Conservation (phyloP, 2,329 filamentous ascomycete species). For the Epicoccum sorghinum region DNA sequence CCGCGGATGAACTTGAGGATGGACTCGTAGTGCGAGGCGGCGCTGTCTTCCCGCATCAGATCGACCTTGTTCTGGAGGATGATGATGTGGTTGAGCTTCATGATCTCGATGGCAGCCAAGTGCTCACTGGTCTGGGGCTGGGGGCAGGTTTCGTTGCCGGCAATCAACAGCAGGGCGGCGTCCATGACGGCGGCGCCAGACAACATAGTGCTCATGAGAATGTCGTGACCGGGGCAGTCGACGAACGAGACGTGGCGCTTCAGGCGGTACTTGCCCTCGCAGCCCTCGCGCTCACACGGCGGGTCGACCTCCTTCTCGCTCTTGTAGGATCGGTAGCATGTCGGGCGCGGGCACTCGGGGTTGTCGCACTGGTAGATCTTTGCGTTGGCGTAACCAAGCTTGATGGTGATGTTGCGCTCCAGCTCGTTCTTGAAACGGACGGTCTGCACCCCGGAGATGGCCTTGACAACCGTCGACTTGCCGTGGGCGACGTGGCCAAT, state of each 20-base stretch:
- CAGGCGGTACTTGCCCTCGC: constrained; percentile 83
- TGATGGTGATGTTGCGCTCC: constrained; percentile 99
- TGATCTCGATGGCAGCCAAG: constrained; percentile 98
- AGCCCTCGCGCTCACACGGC: constrained; percentile 92
- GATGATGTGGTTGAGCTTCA: constrained; percentile 99
- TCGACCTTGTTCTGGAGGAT: constrained; percentile 99
- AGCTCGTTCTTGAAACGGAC: constrained; percentile 99
- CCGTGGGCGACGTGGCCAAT: constrained; percentile 99
- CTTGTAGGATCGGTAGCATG: constrained; percentile 96
- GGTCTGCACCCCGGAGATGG: constrained; percentile 97
- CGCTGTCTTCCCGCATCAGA: constrained; percentile 94
- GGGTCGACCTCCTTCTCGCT: constrained; percentile 99
- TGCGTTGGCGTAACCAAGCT: constrained; percentile 98
- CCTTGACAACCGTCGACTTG: constrained; percentile 98
- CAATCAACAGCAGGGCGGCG: constrained; percentile 92
- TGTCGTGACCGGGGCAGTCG: constrained; percentile 99
- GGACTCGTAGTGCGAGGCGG: constrained; percentile 91
- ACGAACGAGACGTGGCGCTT: constrained; percentile 77
- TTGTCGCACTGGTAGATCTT: constrained; percentile 99
- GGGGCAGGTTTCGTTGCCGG: constrained; percentile 97
- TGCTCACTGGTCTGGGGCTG: constrained; percentile 99
- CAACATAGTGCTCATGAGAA: constrained; percentile 99
- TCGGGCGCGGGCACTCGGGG: constrained; percentile 85
- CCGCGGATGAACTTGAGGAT: constrained; percentile 98
- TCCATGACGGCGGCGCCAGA: constrained; percentile 99